Evolutionary conservation across 805 yeast genomes (phyloP), one percentile per base, ranked within the genome.

Genomic region (Suhomyces sp.): DNA sequence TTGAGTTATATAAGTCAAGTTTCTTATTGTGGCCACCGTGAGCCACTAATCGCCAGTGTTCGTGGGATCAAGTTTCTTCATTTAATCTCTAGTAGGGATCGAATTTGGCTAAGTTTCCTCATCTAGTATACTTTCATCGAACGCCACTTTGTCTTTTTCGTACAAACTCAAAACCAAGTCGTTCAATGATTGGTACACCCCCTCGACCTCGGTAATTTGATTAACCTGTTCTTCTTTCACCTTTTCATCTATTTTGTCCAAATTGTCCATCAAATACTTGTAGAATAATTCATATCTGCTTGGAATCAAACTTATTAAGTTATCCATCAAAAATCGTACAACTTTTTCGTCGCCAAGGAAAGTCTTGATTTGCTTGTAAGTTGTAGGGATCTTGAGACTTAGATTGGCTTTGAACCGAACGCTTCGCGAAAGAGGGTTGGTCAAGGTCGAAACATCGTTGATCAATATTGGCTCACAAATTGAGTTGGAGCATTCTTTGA

Each of bases 201-300:
- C 78, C 54, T 87, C 96, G 4, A 79, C 74, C 53, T 85, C 89
- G 79, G 86, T 78, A 12, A 88, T 63, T 8, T 77, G 81, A 35
- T 46, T 21, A 7, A 77, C 57, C 6, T 71, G 65, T 22, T 53
- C 56, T 19, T 51, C 33, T 27, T 61, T 60, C 1, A 61, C 57
- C 4, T 62, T 61, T 8, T 60, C 57, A 10, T 65, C 61, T 25
- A 54, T 47, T 20, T 60, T 55, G 19, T 67, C 63, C 15, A 59
- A 60, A 48, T 60, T 57, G 19, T 56, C 57, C 50, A 66, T 60
- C 48, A 76, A 57, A 19, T 58, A 47, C 39, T 66, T 66, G 61
- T 80, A 80, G 60, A 80, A 85, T 13, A 65, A 65, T 48, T 81
- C 84, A 63, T 89, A 90, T 13, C 78, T 74, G 46, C 77, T 79